Base-by-base conservation (phyloP, 306 rosid genomes). In the Rosa rugosa region DNA sequence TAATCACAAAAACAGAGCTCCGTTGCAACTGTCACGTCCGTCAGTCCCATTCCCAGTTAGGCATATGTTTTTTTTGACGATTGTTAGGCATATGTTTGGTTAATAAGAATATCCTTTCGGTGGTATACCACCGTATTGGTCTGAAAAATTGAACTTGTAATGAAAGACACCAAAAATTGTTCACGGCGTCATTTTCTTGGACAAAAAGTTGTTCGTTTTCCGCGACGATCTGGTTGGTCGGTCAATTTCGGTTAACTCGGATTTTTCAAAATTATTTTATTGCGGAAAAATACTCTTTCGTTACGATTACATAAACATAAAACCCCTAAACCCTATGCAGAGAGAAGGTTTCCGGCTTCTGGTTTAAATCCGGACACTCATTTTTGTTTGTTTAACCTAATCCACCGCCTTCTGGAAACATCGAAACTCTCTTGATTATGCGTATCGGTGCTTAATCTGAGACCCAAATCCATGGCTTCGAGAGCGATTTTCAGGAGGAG, bases 401-500 rank as follows among this genome's bases (percentile, higher is more conserved):
- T 17, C 22, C 57, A 18, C 31, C 31, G 10, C 0, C 66, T 75
- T 75, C 34, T 63, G 27, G 71, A 75, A 18, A 11, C 71, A 44
- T 66, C 47, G 79, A 25, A 27, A 20, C 12, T 27, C 31, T 27
- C 31, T 45, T 38, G 77, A 27, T 46, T 31, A 71, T 64, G 78
- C 11, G 36, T 31, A 31, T 31, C 36, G 36, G 3, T 31, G 36
- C 36, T 2, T 31, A 31, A 79, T 82, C 67, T 68, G 69, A 63
- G 10, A 50, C 11, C 34, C 42, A 36, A 75, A 47, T 75, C 75
- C 31, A 94, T 92, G 97, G 94, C 96, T 27, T 85, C 87, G 1
- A 80, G 82, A 82, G 90, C 94, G 41, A 82, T 94, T 80, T 70
- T 89, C 71, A 84, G 91, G 68, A 84, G 90, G 79, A 91, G 77